Evolutionary conservation across 306 rosid genomes (phyloP), one percentile per base, ranked within the genome.

Genomic region (Dalbergia oliveri): DNA sequence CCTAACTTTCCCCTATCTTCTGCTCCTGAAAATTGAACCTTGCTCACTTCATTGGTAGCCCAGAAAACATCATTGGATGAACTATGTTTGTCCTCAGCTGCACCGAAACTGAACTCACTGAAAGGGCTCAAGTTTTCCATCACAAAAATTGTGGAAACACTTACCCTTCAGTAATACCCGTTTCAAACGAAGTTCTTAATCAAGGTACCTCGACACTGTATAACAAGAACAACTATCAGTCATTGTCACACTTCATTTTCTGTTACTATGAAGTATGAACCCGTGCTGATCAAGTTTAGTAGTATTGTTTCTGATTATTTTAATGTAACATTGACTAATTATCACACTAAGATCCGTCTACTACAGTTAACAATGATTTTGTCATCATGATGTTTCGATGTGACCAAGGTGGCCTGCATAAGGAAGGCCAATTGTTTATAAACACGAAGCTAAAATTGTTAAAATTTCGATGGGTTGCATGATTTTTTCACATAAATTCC

Each of bases 101-200:
- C 62, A 58, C 7, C 35, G 33, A 74, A 68, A 16, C 68, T 67
- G 18, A 79, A 84, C 26, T 84, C 78, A 19, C n/a, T 62, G 37
- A 62, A 77, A 70, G 89, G 71, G 64, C 19, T 79, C 58, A 45
- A 51, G 44, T 81, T 77, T 57, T 69, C 90, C 91, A 86, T 86
- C 9, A 43, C 60, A 31, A 71, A 64, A 54, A 10, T 49, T 49
- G 21, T 16, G 58, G 19, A 84, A 72, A 50, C 66, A 50, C 2
- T 65, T 72, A 43, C 13, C 70, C 31, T 71, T 31, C 37, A 19
- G 39, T 41, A 3, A 8, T 13, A n/a, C 23, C 73, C 10, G 70
- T 51, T 79, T 68, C 70, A 75, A 60, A 76, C 35, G 9, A 21
- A n/a, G 57, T 64, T 78, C 12, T 13, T 43, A 21, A 1, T 72